Evolutionary conservation across 176 grass and related monocot genomes (phyloP).

Genomic region (Oryza glumipatula): DNA sequence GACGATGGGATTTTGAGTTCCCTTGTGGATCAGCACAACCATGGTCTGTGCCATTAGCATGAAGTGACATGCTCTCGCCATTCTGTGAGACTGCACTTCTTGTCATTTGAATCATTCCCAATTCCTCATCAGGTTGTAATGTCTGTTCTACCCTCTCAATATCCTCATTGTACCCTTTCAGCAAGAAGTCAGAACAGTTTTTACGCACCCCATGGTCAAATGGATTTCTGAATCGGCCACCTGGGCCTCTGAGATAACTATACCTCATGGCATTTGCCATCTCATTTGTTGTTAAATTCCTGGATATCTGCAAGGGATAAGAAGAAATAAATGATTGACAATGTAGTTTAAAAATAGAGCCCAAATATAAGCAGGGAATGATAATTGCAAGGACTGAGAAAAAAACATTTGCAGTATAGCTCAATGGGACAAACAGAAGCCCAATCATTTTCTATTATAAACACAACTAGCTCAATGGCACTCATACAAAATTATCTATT

Average conservation of each 20-base stretch:
- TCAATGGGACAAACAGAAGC: slow-evolving; percentile 31
- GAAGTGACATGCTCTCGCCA: slow-evolving; percentile 45
- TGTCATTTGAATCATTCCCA: slow-evolving; percentile 68
- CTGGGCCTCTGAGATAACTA: slow-evolving; percentile 86
- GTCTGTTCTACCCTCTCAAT: slow-evolving; percentile 53
- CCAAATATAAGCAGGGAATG: slow-evolving; percentile 18
- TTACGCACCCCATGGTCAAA: slow-evolving; percentile 79
- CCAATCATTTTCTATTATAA: background rate
- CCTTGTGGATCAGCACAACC: slow-evolving; percentile 49
- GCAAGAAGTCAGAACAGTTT: slow-evolving; percentile 88
- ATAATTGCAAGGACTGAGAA: slow-evolving; percentile 4
- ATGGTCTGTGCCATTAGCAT: slow-evolving; percentile 57
- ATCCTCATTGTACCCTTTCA: slow-evolving; percentile 90
- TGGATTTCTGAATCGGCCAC: slow-evolving; percentile 85
- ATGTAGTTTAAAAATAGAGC: background rate
- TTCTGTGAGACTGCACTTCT: slow-evolving; percentile 50
- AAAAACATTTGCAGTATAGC: slow-evolving; percentile 23
- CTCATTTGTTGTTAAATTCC: slow-evolving; percentile 96
- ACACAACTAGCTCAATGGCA: background rate
- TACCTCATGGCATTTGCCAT: slow-evolving; percentile 92
- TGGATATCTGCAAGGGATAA: slow-evolving; percentile 67
- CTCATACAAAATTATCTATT: no score
- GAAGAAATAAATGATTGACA: background rate
- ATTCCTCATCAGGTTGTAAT: slow-evolving; percentile 57
- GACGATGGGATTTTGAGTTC: slow-evolving; percentile 53